Conservation (phyloP, 1,284 basidiomycete genomes). For the Fomitopsis schrenkii region DNA sequence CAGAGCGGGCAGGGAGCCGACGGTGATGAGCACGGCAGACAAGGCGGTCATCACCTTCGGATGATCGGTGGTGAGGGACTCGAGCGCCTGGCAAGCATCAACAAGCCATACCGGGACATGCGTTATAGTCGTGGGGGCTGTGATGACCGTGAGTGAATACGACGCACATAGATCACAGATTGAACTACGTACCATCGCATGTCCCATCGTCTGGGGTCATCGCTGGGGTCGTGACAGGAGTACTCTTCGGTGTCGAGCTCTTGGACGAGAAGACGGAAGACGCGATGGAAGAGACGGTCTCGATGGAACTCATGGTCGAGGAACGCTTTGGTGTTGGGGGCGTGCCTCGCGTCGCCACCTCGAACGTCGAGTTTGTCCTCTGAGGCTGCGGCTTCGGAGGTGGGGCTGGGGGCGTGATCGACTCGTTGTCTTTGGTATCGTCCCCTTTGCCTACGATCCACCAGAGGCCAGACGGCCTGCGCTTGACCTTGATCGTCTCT, state of each 20-base stretch:
- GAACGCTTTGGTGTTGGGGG: slow-evolving; percentile 24
- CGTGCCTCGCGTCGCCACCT: slow-evolving; percentile 22
- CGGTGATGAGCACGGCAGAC: slow-evolving; percentile 72
- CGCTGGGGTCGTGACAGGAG: slow-evolving; percentile 20
- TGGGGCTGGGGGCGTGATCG: slow-evolving; percentile 8
- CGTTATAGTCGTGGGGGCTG: slow-evolving; percentile 47
- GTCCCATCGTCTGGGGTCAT: slow-evolving; percentile 22
- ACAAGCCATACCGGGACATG: slow-evolving; percentile 71
- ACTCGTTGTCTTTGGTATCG: slow-evolving; percentile 11
- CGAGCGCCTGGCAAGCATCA: slow-evolving; percentile 69
- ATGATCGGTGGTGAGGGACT: slow-evolving; percentile 68
- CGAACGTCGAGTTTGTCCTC: slow-evolving; percentile 21
- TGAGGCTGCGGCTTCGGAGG: slow-evolving; percentile 11
- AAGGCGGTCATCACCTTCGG: slow-evolving; percentile 71
- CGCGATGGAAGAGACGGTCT: slow-evolving; percentile 20
- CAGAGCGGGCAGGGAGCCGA: slow-evolving; percentile 59
- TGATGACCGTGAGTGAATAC: background rate
- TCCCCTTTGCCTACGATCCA: slow-evolving; percentile 50
- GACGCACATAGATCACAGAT: background rate
- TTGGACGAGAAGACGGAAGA: slow-evolving; percentile 13
- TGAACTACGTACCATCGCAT: slow-evolving; percentile 21
- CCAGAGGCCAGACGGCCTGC: slow-evolving; percentile 52
- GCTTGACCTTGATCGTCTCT: slow-evolving; percentile 57
- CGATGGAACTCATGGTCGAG: slow-evolving; percentile 23
- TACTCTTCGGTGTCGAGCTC: slow-evolving; percentile 6